phyloP scores from a whole-genome alignment of 495 filamentous ascomycete species.

The Podospora pseudocomata region DNA sequence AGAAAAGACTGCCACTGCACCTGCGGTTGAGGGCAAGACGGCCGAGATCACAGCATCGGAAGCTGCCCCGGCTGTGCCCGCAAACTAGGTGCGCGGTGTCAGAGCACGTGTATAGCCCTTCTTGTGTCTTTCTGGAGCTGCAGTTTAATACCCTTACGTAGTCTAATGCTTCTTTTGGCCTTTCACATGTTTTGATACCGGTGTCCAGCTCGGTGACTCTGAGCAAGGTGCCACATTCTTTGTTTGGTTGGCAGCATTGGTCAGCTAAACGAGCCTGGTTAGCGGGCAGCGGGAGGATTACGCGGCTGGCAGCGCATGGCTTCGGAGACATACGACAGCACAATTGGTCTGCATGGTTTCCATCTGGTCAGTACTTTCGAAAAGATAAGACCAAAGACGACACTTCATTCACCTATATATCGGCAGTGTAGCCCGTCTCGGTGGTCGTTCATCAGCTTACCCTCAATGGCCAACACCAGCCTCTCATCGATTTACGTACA shows the following conservation, averaged over 20 bases:
- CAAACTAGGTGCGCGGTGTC: not conserved
- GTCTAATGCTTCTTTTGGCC: not conserved
- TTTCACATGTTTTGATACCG: not conserved
- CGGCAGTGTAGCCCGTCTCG: not conserved
- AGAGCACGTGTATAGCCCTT: not conserved
- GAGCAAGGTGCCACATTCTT: not conserved
- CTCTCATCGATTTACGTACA: not conserved
- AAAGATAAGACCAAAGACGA: not conserved
- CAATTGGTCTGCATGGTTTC: not conserved
- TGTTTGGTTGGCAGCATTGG: not conserved
- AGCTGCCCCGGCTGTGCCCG: not conserved
- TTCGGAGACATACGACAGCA: not conserved
- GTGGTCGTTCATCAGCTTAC: not conserved
- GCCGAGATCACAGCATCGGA: constrained; percentile 12
- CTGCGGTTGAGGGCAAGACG: constrained; percentile 6
- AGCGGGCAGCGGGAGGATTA: not conserved
- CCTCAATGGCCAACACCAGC: not conserved
- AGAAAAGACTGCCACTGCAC: not conserved
- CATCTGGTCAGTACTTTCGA: not conserved
- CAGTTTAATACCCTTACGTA: not conserved
- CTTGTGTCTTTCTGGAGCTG: not conserved
- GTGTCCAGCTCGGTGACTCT: not conserved
- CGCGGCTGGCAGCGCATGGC: not conserved
- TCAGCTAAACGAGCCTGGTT: not conserved
- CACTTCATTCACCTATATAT: not conserved